Percentiles rank a stretch among this genome's conserved stretches.
Conservation (phyloP, 148 eudicot genomes). For the Camellia granthamiana region DNA sequence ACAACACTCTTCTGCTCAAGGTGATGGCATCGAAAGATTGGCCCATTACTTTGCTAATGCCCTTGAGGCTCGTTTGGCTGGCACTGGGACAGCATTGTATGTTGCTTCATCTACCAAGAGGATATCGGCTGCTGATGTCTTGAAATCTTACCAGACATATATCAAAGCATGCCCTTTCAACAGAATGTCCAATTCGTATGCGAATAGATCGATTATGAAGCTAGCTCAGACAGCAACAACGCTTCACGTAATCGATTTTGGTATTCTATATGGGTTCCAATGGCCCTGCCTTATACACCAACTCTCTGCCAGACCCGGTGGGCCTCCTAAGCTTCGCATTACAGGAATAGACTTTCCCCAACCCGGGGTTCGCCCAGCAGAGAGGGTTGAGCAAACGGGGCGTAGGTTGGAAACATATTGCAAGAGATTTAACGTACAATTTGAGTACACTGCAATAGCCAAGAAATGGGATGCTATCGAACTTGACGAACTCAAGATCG, state of each 20-base stretch:
- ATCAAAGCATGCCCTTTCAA: constrained; percentile 37
- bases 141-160: constrained; percentile 32
- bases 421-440: constrained; percentile 46
- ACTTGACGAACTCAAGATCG: constrained; percentile 44
- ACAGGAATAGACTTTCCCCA: constrained; percentile 66
- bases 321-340: constrained; percentile 48
- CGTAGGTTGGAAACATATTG: constrained; percentile 50
- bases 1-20: constrained; percentile 40
- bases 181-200: constrained; percentile 21
- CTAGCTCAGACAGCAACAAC: constrained; percentile 27
- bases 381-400: constrained; percentile 55
- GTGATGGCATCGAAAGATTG: constrained; percentile 45
- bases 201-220: constrained; percentile 27
- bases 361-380: constrained; percentile 59
- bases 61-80: constrained; percentile 53
- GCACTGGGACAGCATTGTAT: constrained; percentile 38
- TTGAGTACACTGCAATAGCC: constrained; percentile 55
- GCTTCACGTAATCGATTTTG: constrained; percentile 36
- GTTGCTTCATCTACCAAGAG: constrained; percentile 20
- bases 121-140: constrained; percentile 28
- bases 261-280: constrained; percentile 27
- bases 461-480: constrained; percentile 59
- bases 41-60: constrained; percentile 50
- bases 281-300: constrained; percentile 31
- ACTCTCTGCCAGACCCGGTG: constrained; percentile 37